Evolutionary conservation across 208 protist species (phyloP), one percentile per base, ranked within the genome.

Genomic region (Tritrichomonas foetus): DNA sequence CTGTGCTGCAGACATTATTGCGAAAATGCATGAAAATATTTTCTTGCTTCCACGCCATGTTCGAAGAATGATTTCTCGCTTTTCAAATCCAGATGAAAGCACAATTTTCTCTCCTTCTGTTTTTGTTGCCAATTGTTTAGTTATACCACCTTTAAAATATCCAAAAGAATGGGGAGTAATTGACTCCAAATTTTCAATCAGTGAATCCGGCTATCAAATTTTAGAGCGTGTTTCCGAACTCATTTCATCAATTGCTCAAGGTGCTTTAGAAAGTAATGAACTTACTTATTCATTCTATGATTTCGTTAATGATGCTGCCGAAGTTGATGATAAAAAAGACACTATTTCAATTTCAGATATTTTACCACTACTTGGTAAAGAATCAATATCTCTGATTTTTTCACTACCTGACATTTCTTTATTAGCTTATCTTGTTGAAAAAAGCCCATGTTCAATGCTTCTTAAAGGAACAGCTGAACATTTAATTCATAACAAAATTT

Each of bases 21-120:
- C 33, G 14, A 82, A 82, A 27, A 82, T 82, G 74, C 39, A 50
- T n/a, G 33, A 82, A 82, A 82, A 82, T 82, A 82, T 82, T 50
- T 22, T 27, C 1, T 27, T 82, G 3, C 33, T 82, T 82, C 74
- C 74, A n/a, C 30, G 74, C 16, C 74, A 82, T 16, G 39, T 82
- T 50, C 33, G 74, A 25, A 82, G 74, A 82, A 50, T 82, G 3
- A 82, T 82, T 50, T 22, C 33, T 11, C 33, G 74, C 3, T 82
- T 82, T 82, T 44, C n/a, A 30, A 82, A 82, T 50, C 11, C n/a
- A n/a, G 39, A 82, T 50, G 74, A 82, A 82, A 50, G 41, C 11
- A 2, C 16, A n/a, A 3, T 82, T 53, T n/a, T 82, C 2, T 47
- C 74, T 11, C 33, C 74, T 47, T 30, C 33, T 47, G 20, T 16